Conservation (phyloP, 176 grass and related monocot species). For the Echinochloa phyllopogon region DNA sequence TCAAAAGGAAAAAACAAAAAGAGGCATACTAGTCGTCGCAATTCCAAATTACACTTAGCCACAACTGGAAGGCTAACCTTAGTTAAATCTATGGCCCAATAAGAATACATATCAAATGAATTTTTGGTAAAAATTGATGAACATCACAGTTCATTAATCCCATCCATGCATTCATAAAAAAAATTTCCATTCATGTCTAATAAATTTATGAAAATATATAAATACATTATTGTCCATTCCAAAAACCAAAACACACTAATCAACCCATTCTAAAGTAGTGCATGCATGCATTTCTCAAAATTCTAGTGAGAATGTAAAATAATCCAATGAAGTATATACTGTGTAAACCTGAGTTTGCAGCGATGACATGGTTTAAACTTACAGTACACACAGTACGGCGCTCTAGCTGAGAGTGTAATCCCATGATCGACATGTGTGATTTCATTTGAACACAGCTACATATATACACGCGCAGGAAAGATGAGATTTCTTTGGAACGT, state of each 20-base stretch:
- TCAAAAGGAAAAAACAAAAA: background rate
- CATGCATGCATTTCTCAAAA: background rate
- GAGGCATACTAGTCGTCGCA: background rate
- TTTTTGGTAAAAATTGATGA: background rate
- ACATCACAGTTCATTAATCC: background rate
- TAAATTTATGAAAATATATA: background rate
- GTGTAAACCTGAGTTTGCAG: background rate
- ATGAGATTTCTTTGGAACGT: background rate
- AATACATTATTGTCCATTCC: background rate
- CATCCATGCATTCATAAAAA: too few species aligned
- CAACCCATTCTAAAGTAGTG: background rate
- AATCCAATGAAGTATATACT: too few species aligned
- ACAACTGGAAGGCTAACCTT: background rate
- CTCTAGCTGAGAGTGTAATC: background rate
- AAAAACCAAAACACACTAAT: background rate
- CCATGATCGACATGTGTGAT: background rate
- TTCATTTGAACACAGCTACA: background rate
- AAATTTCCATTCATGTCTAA: too few species aligned
- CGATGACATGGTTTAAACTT: background rate
- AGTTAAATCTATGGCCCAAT: background rate
- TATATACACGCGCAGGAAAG: background rate
- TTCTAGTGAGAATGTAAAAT: too few species aligned
- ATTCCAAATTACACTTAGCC: background rate
- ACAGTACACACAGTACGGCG: background rate
- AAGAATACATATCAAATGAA: background rate